phyloP scores from a whole-genome alignment of 2,329 filamentous ascomycete species.

The Colletotrichum sp. region DNA sequence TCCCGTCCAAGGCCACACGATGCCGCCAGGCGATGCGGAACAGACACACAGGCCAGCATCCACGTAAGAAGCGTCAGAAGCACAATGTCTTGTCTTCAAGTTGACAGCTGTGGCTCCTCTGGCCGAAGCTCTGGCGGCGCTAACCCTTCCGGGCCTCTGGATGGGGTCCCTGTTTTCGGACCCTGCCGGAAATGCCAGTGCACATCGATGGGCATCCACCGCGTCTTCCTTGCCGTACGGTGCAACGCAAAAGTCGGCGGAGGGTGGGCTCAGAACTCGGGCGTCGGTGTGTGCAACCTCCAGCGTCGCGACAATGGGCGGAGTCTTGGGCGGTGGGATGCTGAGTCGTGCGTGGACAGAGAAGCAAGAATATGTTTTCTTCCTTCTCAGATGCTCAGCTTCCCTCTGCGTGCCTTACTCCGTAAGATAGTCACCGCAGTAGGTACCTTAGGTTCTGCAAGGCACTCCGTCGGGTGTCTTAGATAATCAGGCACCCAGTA shows the following conservation, averaged over 20 bases:
- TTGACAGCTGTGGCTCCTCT: slow-evolving; percentile 9
- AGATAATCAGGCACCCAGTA: not conserved
- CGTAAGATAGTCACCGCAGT: not conserved
- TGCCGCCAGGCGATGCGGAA: not conserved
- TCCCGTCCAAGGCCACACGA: not conserved
- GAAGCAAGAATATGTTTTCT: not conserved
- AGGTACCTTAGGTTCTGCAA: not conserved
- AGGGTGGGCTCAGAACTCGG: not conserved
- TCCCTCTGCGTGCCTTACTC: not conserved
- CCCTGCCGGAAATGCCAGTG: slow-evolving; percentile 10
- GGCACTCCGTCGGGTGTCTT: not conserved
- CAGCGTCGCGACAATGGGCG: not conserved
- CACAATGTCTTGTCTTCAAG: slow-evolving; percentile 10
- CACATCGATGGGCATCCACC: not conserved
- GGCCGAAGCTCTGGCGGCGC: not conserved
- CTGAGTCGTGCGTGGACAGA: not conserved
- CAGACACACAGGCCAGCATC: not conserved
- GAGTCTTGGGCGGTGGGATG: not conserved
- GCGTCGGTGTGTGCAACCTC: not conserved
- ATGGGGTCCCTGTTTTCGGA: slow-evolving; percentile 10
- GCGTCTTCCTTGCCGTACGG: not conserved
- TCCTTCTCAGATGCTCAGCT: not conserved
- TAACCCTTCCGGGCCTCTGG: slow-evolving; percentile 1
- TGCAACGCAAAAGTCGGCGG: not conserved
- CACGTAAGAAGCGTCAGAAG: not conserved